Conservation (phyloP, 805 yeast species). For the Danielia reshetovae region DNA sequence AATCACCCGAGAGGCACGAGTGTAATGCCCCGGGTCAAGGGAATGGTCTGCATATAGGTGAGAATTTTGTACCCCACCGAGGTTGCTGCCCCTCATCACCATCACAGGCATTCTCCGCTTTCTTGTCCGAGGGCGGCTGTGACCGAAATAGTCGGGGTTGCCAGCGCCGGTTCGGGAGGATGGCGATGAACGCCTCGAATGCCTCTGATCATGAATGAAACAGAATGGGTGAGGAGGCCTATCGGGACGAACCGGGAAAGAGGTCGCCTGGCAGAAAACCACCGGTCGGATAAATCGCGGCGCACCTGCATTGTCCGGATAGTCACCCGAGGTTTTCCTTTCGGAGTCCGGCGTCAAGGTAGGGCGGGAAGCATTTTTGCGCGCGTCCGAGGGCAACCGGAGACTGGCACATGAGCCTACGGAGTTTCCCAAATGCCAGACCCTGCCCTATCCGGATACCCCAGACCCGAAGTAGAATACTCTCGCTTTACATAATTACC, state of each 20-base stretch:
- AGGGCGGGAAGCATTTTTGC: not conserved
- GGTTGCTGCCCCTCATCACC: constrained; percentile 3
- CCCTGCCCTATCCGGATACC: constrained; percentile 14
- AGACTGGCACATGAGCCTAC: not conserved
- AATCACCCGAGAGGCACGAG: constrained; percentile 8
- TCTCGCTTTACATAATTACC: constrained; percentile 1
- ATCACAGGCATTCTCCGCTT: constrained; percentile 1
- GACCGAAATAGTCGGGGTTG: too few species aligned
- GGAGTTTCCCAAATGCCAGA: not conserved
- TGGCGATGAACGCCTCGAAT: too few species aligned
- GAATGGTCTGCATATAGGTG: constrained; percentile 7
- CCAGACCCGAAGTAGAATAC: constrained; percentile 15
- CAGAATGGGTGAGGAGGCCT: too few species aligned
- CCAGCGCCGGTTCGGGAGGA: too few species aligned
- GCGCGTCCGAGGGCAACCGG: not conserved
- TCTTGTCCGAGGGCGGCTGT: not conserved
- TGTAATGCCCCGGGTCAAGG: constrained; percentile 5
- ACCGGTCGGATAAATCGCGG: constrained; percentile 8
- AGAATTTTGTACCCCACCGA: too few species aligned
- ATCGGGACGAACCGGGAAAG: too few species aligned
- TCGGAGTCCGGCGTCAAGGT: not conserved
- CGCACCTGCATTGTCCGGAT: constrained; percentile 6
- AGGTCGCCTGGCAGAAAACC: too few species aligned
- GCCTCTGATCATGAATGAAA: too few species aligned
- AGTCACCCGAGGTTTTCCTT: constrained; percentile 9